These are phyloP conservation scores for Bertia moriformis DNA, from an alignment of 2,329 filamentous ascomycete genomes.

Conservation along the genomic window DNA sequence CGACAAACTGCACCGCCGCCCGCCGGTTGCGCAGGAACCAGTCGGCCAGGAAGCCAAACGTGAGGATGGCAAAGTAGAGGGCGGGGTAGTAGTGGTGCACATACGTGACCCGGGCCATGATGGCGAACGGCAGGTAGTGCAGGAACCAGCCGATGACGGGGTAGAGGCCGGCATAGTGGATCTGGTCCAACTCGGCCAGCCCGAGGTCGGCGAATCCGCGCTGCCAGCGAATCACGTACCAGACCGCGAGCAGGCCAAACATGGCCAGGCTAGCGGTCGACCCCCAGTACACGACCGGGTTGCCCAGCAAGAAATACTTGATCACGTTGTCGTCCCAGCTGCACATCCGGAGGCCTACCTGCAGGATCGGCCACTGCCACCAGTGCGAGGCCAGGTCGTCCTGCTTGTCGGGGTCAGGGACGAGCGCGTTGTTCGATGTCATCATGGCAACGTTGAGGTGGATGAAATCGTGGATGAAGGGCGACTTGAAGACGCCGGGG, in stretches of 20 bases:
- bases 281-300: slow-evolving; percentile 91
- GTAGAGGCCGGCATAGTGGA: slow-evolving; percentile 87
- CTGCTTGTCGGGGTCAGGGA: slow-evolving; percentile 96
- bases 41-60: slow-evolving; percentile 74
- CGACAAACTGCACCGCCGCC: slow-evolving; percentile 44
- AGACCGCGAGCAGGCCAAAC: slow-evolving; percentile 59
- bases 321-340: slow-evolving; percentile 90
- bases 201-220: slow-evolving; percentile 78
- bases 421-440: slow-evolving; percentile 97
- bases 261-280: slow-evolving; percentile 66
- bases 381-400: slow-evolving; percentile 91
- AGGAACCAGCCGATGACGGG: slow-evolving; percentile 88
- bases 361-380: slow-evolving; percentile 96
- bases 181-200: slow-evolving; percentile 70
- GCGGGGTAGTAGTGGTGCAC: slow-evolving; percentile 99
- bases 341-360: slow-evolving; percentile 96
- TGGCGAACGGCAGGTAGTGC: slow-evolving; percentile 87
- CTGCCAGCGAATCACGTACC: slow-evolving; percentile 91
- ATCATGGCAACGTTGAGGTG: slow-evolving; percentile 99
- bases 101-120: slow-evolving; percentile 97
- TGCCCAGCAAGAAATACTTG: slow-evolving; percentile 97
- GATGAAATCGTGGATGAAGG: slow-evolving; percentile 93
- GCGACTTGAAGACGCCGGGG: slow-evolving; percentile 84
- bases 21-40: slow-evolving; percentile 61
- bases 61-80: slow-evolving; percentile 89